Evolutionary conservation across 768 basidiomycete genomes (phyloP).

Genomic region (Hortiboletus campestris): DNA sequence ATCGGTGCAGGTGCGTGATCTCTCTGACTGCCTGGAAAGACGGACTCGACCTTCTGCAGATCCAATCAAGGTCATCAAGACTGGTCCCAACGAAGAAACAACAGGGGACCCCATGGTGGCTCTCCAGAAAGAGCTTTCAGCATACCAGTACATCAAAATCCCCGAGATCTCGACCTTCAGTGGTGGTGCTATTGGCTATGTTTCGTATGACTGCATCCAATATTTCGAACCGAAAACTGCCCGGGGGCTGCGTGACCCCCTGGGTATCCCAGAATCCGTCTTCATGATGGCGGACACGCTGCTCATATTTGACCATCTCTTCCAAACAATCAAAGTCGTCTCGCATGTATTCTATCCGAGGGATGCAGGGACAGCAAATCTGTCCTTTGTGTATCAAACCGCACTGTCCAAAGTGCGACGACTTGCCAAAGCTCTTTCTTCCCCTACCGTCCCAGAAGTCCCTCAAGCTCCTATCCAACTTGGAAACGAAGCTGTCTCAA

Average conservation of each 20-base stretch:
- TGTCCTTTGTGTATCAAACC: conserved; percentile 85
- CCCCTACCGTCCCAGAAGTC: conserved; percentile 56
- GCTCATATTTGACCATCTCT: conserved; percentile 95
- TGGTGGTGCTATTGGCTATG: conserved; percentile 96
- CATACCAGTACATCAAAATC: conserved; percentile 88
- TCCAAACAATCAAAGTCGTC: conserved; percentile 91
- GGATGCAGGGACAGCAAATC: conserved; percentile 60
- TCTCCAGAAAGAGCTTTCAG: conserved; percentile 81
- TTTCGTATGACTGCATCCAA: conserved; percentile 93
- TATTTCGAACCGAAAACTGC: conserved; percentile 96
- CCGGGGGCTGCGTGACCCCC: conserved; percentile 66
- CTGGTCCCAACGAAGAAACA: conserved; percentile 79
- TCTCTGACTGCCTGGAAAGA: neutral
- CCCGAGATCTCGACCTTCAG: conserved; percentile 94
- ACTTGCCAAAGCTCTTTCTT: conserved; percentile 69
- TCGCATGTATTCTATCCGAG: conserved; percentile 91
- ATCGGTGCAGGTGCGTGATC: conserved; percentile 81
- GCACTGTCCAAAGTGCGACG: conserved; percentile 80
- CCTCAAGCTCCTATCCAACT: conserved; percentile 61
- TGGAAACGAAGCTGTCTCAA: conserved; percentile 72
- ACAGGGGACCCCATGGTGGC: conserved; percentile 84
- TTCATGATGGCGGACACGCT: conserved; percentile 98
- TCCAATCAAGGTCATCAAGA: conserved; percentile 88
- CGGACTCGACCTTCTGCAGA: conserved; percentile 46
- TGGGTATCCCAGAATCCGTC: conserved; percentile 90